A percentile compares a stretch with the other conserved stretches of the same genome.
These are phyloP conservation scores for Epipyxis sp. DNA, from an alignment of 108 stramenopile genomes.

Conservation along the genomic window DNA sequence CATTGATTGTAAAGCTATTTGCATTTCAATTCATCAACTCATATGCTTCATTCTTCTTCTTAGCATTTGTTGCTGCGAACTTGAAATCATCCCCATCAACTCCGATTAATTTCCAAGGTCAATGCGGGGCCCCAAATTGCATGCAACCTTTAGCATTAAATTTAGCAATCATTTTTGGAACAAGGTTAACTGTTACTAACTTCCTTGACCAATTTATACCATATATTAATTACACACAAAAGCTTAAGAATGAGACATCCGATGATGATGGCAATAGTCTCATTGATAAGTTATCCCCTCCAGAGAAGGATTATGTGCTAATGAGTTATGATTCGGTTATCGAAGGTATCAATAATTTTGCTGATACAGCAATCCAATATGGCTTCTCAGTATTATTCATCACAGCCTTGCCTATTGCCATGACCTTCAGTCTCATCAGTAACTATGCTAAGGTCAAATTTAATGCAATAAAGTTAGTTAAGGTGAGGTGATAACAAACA, in stretches of 20 bases:
- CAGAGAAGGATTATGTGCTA: background rate
- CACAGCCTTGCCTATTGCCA: constrained; percentile 15
- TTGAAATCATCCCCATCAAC: background rate
- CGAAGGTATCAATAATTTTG: background rate
- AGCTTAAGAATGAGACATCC: constrained; percentile 20
- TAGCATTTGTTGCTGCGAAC: constrained; percentile 45
- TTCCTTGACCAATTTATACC: constrained; percentile 6
- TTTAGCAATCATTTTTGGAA: constrained; percentile 31
- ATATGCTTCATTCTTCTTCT: constrained; percentile 45
- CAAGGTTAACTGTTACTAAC: constrained; percentile 18
- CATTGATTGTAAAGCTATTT: constrained; percentile 47
- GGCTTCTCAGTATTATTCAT: constrained; percentile 16
- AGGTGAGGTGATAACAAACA: background rate
- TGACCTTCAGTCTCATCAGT: background rate
- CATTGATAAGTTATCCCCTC: background rate
- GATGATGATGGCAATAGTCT: background rate
- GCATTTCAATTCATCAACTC: constrained; percentile 52
- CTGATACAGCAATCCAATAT: constrained; percentile 25
- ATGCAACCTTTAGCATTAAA: constrained; percentile 22
- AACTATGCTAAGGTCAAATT: constrained; percentile 13
- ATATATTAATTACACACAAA: background rate
- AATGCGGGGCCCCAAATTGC: constrained; percentile 28
- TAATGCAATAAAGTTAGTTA: constrained; percentile 36
- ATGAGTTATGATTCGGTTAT: background rate
- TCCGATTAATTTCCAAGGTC: background rate